Percentiles rank a stretch among this genome's conserved stretches.
These are phyloP conservation scores for Umbellularia californica DNA, from an alignment of 164 flowering plant species.

Conservation along the genomic window DNA sequence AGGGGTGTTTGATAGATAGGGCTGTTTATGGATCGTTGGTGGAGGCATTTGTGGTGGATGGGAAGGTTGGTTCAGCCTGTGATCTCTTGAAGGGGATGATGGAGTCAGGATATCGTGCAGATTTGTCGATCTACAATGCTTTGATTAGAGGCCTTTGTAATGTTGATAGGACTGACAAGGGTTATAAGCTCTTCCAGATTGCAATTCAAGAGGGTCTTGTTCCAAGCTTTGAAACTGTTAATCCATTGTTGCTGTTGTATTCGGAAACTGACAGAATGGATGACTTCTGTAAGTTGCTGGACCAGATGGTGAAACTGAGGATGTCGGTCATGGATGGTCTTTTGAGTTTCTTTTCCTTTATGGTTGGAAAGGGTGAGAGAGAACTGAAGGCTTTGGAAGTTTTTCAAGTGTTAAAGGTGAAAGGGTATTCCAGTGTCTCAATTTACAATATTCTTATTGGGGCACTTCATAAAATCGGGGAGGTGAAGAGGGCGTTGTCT, in stretches of 20 bases:
- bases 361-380: slow-evolving; percentile 43
- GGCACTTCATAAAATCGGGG: slow-evolving; percentile 50
- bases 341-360: slow-evolving; percentile 47
- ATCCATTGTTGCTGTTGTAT: slow-evolving; percentile 60
- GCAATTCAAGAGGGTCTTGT: slow-evolving; percentile 62
- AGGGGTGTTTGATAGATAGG: slow-evolving; percentile 70
- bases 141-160: slow-evolving; percentile 74
- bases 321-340: slow-evolving; percentile 48
- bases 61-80: slow-evolving; percentile 62
- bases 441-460: slow-evolving; percentile 69
- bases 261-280: slow-evolving; percentile 54
- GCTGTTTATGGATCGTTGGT: slow-evolving; percentile 63
- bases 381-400: slow-evolving; percentile 44
- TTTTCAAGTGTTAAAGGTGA: slow-evolving; percentile 51
- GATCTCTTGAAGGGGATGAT: slow-evolving; percentile 76
- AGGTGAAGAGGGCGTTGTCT: slow-evolving; percentile 46
- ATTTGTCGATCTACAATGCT: slow-evolving; percentile 70
- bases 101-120: slow-evolving; percentile 80
- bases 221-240: slow-evolving; percentile 63
- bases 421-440: slow-evolving; percentile 49
- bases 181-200: slow-evolving; percentile 60
- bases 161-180: slow-evolving; percentile 57
- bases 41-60: slow-evolving; percentile 65
- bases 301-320: slow-evolving; percentile 54
- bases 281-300: slow-evolving; percentile 52